phyloP scores from a whole-genome alignment of 768 basidiomycete genomes.

The Lyophyllum shimeji region DNA sequence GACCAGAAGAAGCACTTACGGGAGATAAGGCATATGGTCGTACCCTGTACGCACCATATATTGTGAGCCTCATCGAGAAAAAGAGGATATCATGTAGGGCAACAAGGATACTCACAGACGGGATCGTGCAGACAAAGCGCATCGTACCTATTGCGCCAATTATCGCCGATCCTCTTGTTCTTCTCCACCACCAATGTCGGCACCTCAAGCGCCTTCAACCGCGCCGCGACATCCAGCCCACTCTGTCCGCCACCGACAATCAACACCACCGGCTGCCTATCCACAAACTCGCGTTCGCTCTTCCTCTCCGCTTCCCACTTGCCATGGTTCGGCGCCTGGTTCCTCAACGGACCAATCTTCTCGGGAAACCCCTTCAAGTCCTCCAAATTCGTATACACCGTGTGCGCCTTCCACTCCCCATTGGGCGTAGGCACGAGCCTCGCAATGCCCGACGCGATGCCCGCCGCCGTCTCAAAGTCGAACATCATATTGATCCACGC shows the following conservation, averaged over 20 bases:
- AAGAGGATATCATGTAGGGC: not conserved
- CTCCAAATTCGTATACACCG: constrained; percentile 58
- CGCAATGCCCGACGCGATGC: constrained; percentile 49
- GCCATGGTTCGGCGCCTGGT: constrained; percentile 44
- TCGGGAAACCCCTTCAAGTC: constrained; percentile 54
- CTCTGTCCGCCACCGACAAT: constrained; percentile 67
- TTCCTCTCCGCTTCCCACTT: constrained; percentile 52
- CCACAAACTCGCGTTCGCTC: constrained; percentile 43
- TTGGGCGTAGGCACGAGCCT: constrained; percentile 48
- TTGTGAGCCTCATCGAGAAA: not conserved
- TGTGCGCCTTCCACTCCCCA: constrained; percentile 59
- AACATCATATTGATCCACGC: constrained; percentile 59
- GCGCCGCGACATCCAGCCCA: constrained; percentile 62
- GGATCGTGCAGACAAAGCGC: constrained; percentile 67
- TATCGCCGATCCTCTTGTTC: constrained; percentile 57
- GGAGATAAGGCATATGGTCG: constrained; percentile 61
- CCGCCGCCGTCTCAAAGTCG: constrained; percentile 52
- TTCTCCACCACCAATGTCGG: constrained; percentile 61
- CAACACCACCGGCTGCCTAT: constrained; percentile 44
- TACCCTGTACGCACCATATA: constrained; percentile 35
- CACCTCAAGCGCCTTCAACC: constrained; percentile 53
- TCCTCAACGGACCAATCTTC: constrained; percentile 44
- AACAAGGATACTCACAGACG: constrained; percentile 48
- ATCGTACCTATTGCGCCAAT: constrained; percentile 68
- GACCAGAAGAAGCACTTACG: constrained; percentile 39